Percentiles rank a stretch among this genome's conserved stretches.
Evolutionary conservation across 768 basidiomycete genomes (phyloP).

Genomic region (Nidula microcarpa): DNA sequence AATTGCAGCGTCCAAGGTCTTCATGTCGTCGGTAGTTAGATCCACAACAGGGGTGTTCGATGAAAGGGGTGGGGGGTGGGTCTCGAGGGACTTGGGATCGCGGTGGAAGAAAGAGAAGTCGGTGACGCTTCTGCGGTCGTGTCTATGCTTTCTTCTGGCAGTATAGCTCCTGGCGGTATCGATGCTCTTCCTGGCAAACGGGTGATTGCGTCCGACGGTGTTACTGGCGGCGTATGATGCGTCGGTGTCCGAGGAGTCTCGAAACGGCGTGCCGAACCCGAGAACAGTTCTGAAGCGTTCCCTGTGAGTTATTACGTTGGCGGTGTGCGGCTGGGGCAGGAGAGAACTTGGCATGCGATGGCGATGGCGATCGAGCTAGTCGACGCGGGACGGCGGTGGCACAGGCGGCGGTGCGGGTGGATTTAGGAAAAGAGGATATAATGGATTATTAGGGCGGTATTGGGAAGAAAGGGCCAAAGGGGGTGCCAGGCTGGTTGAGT

Average conservation of each 20-base stretch:
- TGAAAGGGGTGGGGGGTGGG: constrained; percentile 2
- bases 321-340: constrained; percentile 8
- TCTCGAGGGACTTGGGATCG: constrained; percentile 20
- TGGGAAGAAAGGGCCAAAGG: neutral
- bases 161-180: constrained; percentile 38
- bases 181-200: constrained; percentile 36
- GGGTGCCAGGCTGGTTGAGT: constrained; percentile 4
- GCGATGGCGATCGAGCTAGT: neutral
- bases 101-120: constrained; percentile 40
- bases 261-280: constrained; percentile 34
- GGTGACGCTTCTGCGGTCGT: constrained; percentile 31
- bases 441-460: constrained; percentile 1
- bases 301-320: constrained; percentile 22
- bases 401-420: neutral
- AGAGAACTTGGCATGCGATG: constrained; percentile 12
- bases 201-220: constrained; percentile 18
- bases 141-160: constrained; percentile 27
- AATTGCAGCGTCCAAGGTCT: constrained; percentile 36
- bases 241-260: constrained; percentile 26
- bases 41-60: constrained; percentile 6
- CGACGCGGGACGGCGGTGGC: neutral
- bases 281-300: constrained; percentile 48
- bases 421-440: neutral
- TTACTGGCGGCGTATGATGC: constrained; percentile 21
- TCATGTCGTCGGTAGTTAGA: constrained; percentile 30